Conservation (phyloP, 805 yeast genomes). For the Sungouiella thailandica region DNA sequence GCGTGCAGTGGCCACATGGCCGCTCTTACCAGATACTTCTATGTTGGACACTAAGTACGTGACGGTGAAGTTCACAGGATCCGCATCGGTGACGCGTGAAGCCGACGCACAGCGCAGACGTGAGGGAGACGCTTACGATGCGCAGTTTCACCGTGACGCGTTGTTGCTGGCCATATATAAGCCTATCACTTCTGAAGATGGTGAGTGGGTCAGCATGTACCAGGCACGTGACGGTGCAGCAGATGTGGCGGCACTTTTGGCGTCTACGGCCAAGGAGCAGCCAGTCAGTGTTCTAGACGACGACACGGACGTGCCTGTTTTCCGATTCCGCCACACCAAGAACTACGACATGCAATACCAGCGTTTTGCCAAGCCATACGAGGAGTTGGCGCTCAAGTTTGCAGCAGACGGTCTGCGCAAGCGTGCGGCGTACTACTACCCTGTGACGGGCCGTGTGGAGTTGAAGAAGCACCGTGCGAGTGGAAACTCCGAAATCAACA, state of each 20-base stretch:
- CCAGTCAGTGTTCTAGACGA: conserved; percentile 40
- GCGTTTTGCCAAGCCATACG: conserved; percentile 41
- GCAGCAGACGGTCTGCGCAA: conserved; percentile 36
- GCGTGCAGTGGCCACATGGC: conserved; percentile 74
- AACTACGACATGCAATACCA: conserved; percentile 73
- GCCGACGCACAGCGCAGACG: conserved; percentile 24
- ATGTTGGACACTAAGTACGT: conserved; percentile 75
- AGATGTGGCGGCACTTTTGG: conserved; percentile 25
- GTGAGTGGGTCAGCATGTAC: conserved; percentile 66
- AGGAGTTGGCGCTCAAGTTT: conserved; percentile 68
- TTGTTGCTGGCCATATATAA: conserved; percentile 62
- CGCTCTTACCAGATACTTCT: conserved; percentile 85
- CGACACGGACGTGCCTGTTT: conserved; percentile 35
- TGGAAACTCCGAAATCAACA: conserved; percentile 46
- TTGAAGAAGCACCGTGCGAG: conserved; percentile 82
- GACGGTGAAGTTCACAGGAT: conserved; percentile 57
- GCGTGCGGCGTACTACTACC: conserved; percentile 66
- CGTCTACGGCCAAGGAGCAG: conserved; percentile 40
- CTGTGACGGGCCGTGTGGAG: conserved; percentile 71
- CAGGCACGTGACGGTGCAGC: conserved; percentile 23
- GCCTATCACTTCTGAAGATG: conserved; percentile 67
- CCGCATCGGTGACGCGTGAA: conserved; percentile 46
- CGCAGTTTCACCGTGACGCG: conserved; percentile 28
- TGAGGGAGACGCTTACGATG: conserved; percentile 25
- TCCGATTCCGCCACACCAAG: conserved; percentile 58